Evolutionary conservation across 2,329 filamentous ascomycete species (phyloP), one percentile per base, ranked within the genome.

Genomic region (Ascocoryne sarcoides): DNA sequence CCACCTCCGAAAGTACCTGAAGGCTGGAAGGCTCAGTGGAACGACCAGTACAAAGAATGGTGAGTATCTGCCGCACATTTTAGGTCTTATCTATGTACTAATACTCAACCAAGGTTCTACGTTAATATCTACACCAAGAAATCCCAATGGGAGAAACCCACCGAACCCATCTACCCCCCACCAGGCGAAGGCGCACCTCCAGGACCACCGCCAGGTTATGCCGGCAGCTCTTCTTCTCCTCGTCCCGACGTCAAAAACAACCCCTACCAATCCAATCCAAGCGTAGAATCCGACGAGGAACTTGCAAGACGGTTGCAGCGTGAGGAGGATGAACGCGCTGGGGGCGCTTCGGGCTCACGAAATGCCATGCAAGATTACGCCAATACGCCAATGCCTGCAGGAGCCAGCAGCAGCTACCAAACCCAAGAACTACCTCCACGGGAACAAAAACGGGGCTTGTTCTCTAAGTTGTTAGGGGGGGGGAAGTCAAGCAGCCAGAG

Each of bases 131-230:
- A 80, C 62, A 95, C 88, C 49, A 92, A 92, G 57, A 73, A 83
- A 59, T 94, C 89, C 4, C 84, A 90, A 71, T 95, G 89, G 89
- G 84, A 94, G 4, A 82, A 77, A 52, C 88, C 88, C 14, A 85
- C 79, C 28, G 71, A 71, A 39, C 80, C 84, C 32, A 77, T 78
- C 38, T 73, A 75, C 49, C 69, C 73, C 12, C 76, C 76, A 36
- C 74, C 75, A 35, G 70, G 73, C 40, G 55, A 60, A 35, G 58
- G 62, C 28, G 52, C 61, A 32, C 59, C 68, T 2, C 66, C 80
- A 10, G 83, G 77, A 28, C 71, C 81, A 3, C 84, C 84, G 10
- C 82, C 84, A 0, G 71, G 73, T 47, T 88, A 61, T 17, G 16
- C 37, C 4, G 51, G 52, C 14, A 40, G 44, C 7, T 15, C 32